Base-by-base conservation (phyloP, 2,329 filamentous ascomycete species). In the Helotiales sp. region DNA sequence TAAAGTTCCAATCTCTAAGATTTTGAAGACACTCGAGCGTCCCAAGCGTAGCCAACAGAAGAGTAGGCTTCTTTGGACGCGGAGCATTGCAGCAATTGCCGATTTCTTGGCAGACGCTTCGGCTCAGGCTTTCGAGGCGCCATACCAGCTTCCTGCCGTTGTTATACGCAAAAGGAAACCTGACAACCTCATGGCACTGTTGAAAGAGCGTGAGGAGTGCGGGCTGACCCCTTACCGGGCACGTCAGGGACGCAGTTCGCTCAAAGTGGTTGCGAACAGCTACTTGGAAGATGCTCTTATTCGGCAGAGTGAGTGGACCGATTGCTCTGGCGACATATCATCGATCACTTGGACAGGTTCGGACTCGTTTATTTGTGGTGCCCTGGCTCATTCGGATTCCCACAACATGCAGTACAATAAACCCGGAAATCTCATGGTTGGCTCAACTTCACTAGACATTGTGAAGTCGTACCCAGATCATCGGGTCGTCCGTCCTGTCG, bases 331-430 rank as follows among this genome's bases (percentile, higher is more conserved):
- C 3, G 87, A 90, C 71, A 84, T 90, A 50, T 80, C 83, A 24
- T 85, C 87, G 2, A 80, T 88, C 58, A 81, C 81, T 20, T 90
- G 88, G 88, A 79, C 86, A 0, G 85, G 84, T 0, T 73, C 84
- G 22, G 74, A 80, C n/a, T 64, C 72, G 6, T 86, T 89, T 61
- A 74, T 90, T n/a, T 88, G 86, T 69, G 88, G 88, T 37, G 87
- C 87, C 0, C 88, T 86, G 0, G 84, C 85, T 0, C 87, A 90
- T 76, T 89, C 86, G 0, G 88, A 90, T 71, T 78, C 80, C 0
- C 85, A 87, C 49, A 90, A 89, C 65, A 87, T 89, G 72, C 87
- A 89, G 69, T 90, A 90, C 73, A 90, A 90, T 71, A 89, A 86
- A 70, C 83, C 85, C 0, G 87, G 88, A 0, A 90, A 90, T 71